Evolutionary conservation across 2,329 filamentous ascomycete species (phyloP).

Genomic region (Botryotinia narcissicola): DNA sequence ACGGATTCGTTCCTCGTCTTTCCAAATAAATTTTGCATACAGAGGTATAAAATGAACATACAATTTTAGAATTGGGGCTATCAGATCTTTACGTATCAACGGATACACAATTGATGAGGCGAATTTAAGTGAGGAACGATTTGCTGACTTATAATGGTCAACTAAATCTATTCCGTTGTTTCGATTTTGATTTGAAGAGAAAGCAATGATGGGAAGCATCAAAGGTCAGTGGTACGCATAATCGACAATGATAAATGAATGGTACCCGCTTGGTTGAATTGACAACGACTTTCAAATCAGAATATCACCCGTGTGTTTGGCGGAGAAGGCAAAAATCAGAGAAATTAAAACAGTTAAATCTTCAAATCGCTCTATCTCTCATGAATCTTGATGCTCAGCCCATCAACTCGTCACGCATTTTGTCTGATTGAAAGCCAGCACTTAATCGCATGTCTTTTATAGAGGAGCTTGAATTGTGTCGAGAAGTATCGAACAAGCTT

Average conservation of each 20-base stretch:
- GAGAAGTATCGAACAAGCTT: not conserved
- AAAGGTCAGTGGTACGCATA: fast-evolving
- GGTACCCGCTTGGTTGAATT: not conserved
- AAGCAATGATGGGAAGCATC: not conserved
- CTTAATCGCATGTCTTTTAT: not conserved
- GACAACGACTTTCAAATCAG: not conserved
- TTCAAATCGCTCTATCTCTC: not conserved
- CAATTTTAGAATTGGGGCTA: fast-evolving
- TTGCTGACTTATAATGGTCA: not conserved
- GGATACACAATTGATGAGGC: not conserved
- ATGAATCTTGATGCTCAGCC: not conserved
- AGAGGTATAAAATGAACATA: not conserved
- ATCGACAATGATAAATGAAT: not conserved
- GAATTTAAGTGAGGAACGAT: not conserved
- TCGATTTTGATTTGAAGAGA: fast-evolving
- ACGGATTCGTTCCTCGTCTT: not conserved
- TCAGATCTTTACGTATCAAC: not conserved
- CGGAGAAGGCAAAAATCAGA: not conserved
- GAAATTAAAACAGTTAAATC: not conserved
- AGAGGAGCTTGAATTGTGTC: not conserved
- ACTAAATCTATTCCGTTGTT: not conserved
- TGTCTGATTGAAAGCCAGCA: not conserved
- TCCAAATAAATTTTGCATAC: not conserved
- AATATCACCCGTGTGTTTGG: not conserved
- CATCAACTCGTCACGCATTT: fast-evolving